phyloP scores from a whole-genome alignment of 2,329 filamentous ascomycete species.

The Diaporthe batatas region DNA sequence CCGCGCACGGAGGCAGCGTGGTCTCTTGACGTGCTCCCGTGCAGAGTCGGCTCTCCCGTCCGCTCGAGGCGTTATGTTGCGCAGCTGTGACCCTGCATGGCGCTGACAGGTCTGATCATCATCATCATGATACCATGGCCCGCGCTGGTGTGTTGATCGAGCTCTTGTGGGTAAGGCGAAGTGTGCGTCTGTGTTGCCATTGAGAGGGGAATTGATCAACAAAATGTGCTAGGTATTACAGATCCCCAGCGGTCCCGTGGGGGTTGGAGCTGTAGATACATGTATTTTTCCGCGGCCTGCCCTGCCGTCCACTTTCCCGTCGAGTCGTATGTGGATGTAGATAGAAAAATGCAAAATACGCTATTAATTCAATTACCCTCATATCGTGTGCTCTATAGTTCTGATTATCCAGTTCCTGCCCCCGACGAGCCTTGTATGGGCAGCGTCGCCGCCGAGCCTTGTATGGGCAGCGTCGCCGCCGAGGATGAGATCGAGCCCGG shows the following conservation, averaged over 20 bases:
- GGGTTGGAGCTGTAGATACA: neutral
- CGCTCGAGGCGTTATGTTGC: neutral
- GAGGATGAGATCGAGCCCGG: conserved; percentile 19
- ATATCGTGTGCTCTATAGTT: neutral
- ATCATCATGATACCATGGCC: conserved; percentile 9
- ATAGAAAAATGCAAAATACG: neutral
- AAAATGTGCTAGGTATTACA: conserved; percentile 8
- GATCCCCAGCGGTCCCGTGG: neutral
- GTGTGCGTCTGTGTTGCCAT: neutral
- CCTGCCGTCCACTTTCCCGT: neutral
- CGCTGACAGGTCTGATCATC: neutral
- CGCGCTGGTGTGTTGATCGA: neutral
- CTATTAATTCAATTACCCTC: neutral
- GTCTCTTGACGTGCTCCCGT: neutral
- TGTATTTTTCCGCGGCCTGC: neutral
- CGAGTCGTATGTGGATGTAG: neutral
- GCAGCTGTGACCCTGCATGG: conserved; percentile 5
- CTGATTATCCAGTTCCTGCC: neutral
- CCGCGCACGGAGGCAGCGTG: conserved; percentile 10
- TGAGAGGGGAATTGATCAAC: neutral
- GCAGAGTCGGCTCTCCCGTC: neutral
- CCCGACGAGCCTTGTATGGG: conserved; percentile 4
- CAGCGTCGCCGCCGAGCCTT: conserved; percentile 11
- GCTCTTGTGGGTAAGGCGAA: neutral
- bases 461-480: conserved; percentile 7